Conservation (phyloP, 768 basidiomycete genomes). For the Phaffia tasmanica region DNA sequence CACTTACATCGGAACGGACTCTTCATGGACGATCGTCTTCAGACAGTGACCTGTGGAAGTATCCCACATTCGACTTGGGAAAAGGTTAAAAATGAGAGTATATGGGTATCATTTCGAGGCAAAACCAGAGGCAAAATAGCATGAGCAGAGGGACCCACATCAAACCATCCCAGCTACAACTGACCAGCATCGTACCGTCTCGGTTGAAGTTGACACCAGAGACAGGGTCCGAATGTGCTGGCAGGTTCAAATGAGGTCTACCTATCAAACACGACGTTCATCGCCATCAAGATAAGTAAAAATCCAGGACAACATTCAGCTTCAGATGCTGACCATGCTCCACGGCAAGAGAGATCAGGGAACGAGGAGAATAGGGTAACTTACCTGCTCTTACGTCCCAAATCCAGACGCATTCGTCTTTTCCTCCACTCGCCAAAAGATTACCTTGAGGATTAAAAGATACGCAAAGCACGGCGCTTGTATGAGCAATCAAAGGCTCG, state of each 20-base stretch:
- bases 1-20: constrained; percentile 76
- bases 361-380: background rate
- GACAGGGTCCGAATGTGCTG: constrained; percentile 95
- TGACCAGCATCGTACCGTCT: constrained; percentile 88
- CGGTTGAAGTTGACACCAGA: constrained; percentile 87
- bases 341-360: background rate
- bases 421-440: constrained; percentile 82
- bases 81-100: background rate
- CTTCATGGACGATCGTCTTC: constrained; percentile 91
- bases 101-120: background rate
- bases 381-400: constrained; percentile 89
- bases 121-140: too few relatives aligned
- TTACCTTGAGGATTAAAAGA: constrained; percentile 85
- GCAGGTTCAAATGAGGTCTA: constrained; percentile 70
- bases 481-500: constrained; percentile 64
- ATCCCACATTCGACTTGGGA: constrained; percentile 85
- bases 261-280: constrained; percentile 43
- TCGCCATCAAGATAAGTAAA: background rate
- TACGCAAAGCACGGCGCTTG: constrained; percentile 86
- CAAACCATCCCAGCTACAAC: constrained; percentile 90
- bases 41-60: constrained; percentile 93
- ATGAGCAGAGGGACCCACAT: constrained; percentile 52
- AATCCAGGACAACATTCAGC: background rate
- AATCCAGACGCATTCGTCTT: constrained; percentile 90
- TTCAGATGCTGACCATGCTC: background rate